phyloP scores from a whole-genome alignment of 2,329 filamentous ascomycete species.

The Colletotrichum sp. region DNA sequence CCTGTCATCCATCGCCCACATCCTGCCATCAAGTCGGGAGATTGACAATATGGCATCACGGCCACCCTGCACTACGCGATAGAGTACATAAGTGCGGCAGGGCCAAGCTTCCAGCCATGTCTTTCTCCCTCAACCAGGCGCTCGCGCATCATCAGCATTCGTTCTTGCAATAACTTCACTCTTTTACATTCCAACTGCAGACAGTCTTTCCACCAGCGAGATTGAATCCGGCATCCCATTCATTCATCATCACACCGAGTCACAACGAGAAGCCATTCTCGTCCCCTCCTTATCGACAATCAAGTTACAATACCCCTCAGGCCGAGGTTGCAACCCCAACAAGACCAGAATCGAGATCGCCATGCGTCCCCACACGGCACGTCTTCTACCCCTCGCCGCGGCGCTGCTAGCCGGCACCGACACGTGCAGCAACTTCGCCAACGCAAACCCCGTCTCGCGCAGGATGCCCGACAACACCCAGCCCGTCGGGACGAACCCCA shows the following conservation, averaged over 20 bases:
- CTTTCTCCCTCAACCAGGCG: neutral
- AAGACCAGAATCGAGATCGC: neutral
- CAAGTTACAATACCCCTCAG: neutral
- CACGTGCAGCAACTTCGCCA: neutral
- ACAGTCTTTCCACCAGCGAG: neutral
- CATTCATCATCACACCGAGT: neutral
- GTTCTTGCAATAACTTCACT: neutral
- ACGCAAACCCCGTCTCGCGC: neutral
- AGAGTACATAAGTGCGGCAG: neutral
- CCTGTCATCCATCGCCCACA: neutral
- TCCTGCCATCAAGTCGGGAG: neutral
- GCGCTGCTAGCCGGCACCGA: neutral
- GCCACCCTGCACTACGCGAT: neutral
- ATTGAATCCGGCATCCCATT: neutral
- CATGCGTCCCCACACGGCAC: neutral
- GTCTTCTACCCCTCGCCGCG: neutral
- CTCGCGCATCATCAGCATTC: neutral
- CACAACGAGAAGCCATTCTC: neutral
- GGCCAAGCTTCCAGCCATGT: neutral
- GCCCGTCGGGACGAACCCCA: slow-evolving; percentile 39
- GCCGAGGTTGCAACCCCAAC: neutral
- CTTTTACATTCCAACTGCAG: neutral
- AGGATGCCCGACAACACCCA: slow-evolving; percentile 39
- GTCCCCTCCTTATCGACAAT: neutral
- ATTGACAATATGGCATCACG: neutral